Conservation (phyloP, 306 rosid species). For the Chamaecrista fasciculata region DNA sequence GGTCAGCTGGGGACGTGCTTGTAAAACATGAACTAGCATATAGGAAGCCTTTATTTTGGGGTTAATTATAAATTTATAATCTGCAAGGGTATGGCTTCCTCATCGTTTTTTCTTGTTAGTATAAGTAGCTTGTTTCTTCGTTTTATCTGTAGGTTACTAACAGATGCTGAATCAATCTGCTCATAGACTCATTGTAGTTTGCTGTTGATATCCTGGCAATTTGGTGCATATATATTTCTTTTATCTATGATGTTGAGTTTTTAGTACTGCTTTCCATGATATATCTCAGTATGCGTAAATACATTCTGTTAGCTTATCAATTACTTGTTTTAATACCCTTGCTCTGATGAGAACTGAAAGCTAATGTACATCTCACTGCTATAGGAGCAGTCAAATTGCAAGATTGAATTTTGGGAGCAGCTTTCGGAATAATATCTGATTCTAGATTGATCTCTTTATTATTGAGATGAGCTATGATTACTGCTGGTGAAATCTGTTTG, state of each 20-base stretch:
- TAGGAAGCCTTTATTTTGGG: background rate
- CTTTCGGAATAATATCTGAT: background rate
- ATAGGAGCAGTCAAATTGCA: background rate
- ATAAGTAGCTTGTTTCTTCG: background rate
- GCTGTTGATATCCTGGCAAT: background rate
- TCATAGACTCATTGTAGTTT: background rate
- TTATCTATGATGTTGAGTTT: background rate
- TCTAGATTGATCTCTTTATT: background rate
- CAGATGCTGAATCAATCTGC: background rate
- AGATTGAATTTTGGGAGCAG: conserved; percentile 10
- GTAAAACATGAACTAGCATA: background rate
- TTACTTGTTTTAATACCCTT: background rate
- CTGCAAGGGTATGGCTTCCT: conserved; percentile 1
- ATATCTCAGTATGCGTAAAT: background rate
- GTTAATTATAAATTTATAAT: background rate
- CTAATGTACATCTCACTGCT: background rate
- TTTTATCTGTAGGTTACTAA: background rate
- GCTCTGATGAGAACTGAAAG: background rate
- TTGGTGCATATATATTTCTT: background rate
- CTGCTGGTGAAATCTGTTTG: background rate
- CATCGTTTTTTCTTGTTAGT: background rate
- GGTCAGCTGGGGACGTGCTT: background rate
- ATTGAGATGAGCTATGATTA: conserved; percentile 7
- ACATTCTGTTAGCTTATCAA: background rate
- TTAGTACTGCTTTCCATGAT: background rate